Evolutionary conservation across 2,329 filamentous ascomycete species (phyloP).

Genomic region (Chrysoporthe deuterocubensis): DNA sequence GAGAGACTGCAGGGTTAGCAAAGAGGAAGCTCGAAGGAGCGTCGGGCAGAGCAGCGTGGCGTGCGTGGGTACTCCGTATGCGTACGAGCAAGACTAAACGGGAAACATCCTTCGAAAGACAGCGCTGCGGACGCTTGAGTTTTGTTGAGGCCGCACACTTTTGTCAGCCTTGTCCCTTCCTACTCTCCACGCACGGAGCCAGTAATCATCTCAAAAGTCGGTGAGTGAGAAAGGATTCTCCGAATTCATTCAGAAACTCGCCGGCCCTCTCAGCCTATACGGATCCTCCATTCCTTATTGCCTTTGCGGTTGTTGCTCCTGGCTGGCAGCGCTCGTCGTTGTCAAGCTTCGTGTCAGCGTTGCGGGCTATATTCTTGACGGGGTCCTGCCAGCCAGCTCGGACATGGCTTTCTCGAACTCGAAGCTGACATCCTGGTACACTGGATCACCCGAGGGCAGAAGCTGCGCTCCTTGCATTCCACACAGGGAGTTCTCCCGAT

Average conservation of each 20-base stretch:
- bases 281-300: neutral
- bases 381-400: constrained; percentile 18
- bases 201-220: neutral
- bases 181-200: neutral
- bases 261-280: neutral
- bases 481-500: constrained; percentile 51
- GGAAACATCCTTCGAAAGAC: neutral
- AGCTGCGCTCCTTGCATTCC: constrained; percentile 36
- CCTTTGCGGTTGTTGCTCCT: neutral
- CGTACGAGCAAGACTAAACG: neutral
- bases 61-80: neutral
- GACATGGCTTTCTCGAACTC: constrained; percentile 24
- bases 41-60: neutral
- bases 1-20: neutral
- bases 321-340: neutral
- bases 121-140: neutral
- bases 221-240: neutral
- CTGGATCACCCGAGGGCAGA: constrained; percentile 21
- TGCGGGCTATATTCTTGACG: neutral
- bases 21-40: neutral
- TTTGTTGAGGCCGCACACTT: neutral
- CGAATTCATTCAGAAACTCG: neutral
- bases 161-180: constrained; percentile 2
- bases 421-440: constrained; percentile 18
- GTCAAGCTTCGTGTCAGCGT: neutral